Percentiles rank a stretch among this genome's conserved stretches.
Evolutionary conservation across 805 yeast species (phyloP).

Genomic region (Candida tammaniensis): DNA sequence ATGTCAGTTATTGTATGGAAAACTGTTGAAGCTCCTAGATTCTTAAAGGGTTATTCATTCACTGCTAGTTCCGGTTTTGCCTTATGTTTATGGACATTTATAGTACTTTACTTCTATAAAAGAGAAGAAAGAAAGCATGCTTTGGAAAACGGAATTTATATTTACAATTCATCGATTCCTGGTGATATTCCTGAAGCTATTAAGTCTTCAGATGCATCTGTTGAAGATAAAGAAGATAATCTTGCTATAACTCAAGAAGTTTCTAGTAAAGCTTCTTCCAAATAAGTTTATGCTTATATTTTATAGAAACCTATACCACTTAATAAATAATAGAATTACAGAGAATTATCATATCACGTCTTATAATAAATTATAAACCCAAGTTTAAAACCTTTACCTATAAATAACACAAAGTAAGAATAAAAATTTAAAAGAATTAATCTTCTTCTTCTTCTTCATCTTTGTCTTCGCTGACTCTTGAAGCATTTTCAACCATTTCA

Average conservation of each 20-base stretch:
- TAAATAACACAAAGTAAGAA: not conserved
- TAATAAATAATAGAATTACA: not conserved
- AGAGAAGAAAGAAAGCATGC: conserved; percentile 30
- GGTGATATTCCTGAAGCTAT: conserved; percentile 12
- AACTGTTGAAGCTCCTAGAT: conserved; percentile 58
- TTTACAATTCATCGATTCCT: conserved; percentile 22
- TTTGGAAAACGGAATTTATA: conserved; percentile 33
- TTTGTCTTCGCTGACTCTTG: conserved; percentile 11
- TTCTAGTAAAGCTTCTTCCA: conserved; percentile 2
- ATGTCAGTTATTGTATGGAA: conserved; percentile 51
- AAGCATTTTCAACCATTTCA: conserved; percentile 12
- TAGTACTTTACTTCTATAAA: conserved; percentile 48
- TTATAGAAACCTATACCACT: not conserved
- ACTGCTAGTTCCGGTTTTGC: conserved; percentile 47
- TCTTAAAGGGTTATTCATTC: conserved; percentile 50
- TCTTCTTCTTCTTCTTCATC: conserved; percentile 8
- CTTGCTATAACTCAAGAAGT: conserved; percentile 1
- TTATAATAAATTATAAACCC: not conserved
- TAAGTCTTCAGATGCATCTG: not conserved
- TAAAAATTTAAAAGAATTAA: not conserved
- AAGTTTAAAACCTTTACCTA: too few relatives aligned
- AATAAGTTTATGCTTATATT: not conserved
- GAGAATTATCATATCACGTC: too few relatives aligned
- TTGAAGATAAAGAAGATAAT: conserved; percentile 5
- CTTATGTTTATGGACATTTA: conserved; percentile 48